phyloP scores from a whole-genome alignment of 176 grass and related monocot species.

The sorghum (Sorghum bicolor) region DNA sequence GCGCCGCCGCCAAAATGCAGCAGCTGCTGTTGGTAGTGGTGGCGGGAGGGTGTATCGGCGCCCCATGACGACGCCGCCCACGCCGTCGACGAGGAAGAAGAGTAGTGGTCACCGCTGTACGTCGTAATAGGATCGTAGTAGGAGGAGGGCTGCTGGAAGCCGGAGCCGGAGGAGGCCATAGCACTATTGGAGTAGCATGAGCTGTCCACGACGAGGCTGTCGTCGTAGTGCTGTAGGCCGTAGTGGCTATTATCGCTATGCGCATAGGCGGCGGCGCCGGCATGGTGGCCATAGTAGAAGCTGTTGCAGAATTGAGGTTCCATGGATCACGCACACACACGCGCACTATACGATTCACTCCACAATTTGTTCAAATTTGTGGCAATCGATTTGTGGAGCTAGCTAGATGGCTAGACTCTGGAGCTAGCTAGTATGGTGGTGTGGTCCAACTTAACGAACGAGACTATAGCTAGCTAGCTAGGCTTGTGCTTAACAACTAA shows the following conservation, averaged over 20 bases:
- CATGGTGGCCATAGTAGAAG: background rate
- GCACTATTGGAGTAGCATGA: background rate
- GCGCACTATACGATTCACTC: too few relatives aligned
- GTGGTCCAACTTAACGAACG: background rate
- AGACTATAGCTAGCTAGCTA: background rate
- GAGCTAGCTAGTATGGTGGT: background rate
- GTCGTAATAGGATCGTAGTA: too few relatives aligned
- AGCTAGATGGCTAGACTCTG: background rate
- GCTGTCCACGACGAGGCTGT: too few relatives aligned
- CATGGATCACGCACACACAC: too few relatives aligned
- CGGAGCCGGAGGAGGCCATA: background rate
- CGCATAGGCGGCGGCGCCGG: background rate
- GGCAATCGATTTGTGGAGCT: background rate
- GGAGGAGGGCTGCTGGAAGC: background rate
- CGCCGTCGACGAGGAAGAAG: background rate
- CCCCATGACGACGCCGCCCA: background rate
- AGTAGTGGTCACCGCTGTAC: too few relatives aligned
- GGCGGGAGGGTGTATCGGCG: background rate
- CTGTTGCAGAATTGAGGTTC: constrained; percentile 17
- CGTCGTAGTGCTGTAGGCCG: background rate
- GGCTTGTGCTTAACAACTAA: background rate
- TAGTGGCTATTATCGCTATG: background rate
- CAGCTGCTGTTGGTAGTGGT: background rate
- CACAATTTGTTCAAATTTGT: background rate
- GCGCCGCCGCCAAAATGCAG: background rate